Conservation (phyloP, 2,329 filamentous ascomycete genomes). For the Xylaria sp. region DNA sequence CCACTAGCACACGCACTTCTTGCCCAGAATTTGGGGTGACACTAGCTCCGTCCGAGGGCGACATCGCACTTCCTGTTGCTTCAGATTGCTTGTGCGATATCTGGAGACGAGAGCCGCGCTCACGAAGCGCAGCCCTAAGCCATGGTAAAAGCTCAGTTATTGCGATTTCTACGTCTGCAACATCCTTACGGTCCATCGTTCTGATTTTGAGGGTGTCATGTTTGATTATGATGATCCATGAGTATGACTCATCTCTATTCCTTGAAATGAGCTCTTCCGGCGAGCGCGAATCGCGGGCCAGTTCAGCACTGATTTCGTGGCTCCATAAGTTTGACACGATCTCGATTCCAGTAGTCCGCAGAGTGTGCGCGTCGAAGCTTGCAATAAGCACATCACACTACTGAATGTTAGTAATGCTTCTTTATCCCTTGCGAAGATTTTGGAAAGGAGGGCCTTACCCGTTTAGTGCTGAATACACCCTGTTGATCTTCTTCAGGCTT, state of each 20-base stretch:
- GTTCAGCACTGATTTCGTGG: constrained; percentile 84
- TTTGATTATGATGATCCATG: constrained; percentile 90
- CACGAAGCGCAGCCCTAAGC: constrained; percentile 81
- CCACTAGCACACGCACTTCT: constrained; percentile 83
- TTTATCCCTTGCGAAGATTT: too few relatives aligned
- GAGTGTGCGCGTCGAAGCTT: constrained; percentile 78
- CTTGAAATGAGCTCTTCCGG: constrained; percentile 79
- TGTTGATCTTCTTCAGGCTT: constrained; percentile 68
- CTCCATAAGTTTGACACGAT: constrained; percentile 81
- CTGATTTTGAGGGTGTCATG: constrained; percentile 80
- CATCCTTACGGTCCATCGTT: constrained; percentile 76
- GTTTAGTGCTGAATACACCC: constrained; percentile 64
- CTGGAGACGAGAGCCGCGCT: constrained; percentile 62
- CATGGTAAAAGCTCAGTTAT: constrained; percentile 76
- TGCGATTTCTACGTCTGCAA: constrained; percentile 76
- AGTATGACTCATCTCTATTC: constrained; percentile 78
- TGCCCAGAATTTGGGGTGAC: constrained; percentile 56
- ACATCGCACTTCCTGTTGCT: constrained; percentile 9
- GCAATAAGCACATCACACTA: constrained; percentile 89
- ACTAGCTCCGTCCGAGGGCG: constrained; percentile 26
- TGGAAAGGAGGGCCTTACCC: constrained; percentile 54
- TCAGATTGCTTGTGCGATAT: constrained; percentile 24
- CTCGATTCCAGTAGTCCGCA: constrained; percentile 77
- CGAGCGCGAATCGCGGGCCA: constrained; percentile 79
- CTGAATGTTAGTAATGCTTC: constrained; percentile 23